A percentile compares a stretch with the other conserved stretches of the same genome.
These are phyloP conservation scores for rapeseed (Brassica napus) DNA, from an alignment of 345 rosid genomes.

Conservation along the genomic window Da-Ae NC_063445.1:17911501-17912000, in stretches of 20 bases:
- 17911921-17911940: constrained; percentile 69
- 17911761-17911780: constrained; percentile 96
- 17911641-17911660: not conserved
- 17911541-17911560: constrained; percentile 17
- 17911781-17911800: constrained; percentile 71
- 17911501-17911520: constrained; percentile 19
- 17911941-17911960: not conserved
- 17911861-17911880: constrained; percentile 68
- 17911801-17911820: constrained; percentile 77
- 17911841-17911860: constrained; percentile 84
- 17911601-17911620: constrained; percentile 42
- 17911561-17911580: constrained; percentile 11
- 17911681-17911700: constrained; percentile 42
- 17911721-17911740: constrained; percentile 98
- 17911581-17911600: not conserved
- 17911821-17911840: constrained; percentile 75
- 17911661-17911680: constrained; percentile 8
- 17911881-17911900: constrained; percentile 31
- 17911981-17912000: constrained; percentile 14
- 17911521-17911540: constrained; percentile 7
- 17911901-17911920: constrained; percentile 47
- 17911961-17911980: not conserved
- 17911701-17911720: constrained; percentile 74
- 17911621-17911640: constrained; percentile 17
- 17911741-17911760: constrained; percentile 71